Evolutionary conservation across 1,139 yeast genomes (phyloP).

Genomic region (Geotrichum histeridarum): DNA sequence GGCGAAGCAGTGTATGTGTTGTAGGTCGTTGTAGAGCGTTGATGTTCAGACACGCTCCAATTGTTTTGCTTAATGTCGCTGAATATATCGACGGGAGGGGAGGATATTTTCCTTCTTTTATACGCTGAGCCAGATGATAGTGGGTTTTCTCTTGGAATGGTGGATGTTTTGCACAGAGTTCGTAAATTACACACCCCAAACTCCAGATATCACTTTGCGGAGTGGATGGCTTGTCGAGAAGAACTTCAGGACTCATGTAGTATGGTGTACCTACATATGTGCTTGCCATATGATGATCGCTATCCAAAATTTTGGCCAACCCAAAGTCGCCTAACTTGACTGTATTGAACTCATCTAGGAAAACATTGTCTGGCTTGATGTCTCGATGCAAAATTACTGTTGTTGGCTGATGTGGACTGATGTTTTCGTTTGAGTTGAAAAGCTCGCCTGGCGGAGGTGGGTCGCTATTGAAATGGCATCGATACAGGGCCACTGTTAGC

Average conservation of each 20-base stretch:
- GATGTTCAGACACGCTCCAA: constrained; percentile 74
- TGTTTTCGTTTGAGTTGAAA: constrained; percentile 35
- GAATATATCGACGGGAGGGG: constrained; percentile 72
- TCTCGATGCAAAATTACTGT: constrained; percentile 71
- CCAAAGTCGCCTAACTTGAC: constrained; percentile 65
- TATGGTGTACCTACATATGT: constrained; percentile 80
- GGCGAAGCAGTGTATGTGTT: constrained; percentile 67
- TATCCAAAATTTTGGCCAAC: constrained; percentile 63
- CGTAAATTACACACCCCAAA: constrained; percentile 84
- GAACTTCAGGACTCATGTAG: constrained; percentile 85
- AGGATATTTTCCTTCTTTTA: constrained; percentile 66
- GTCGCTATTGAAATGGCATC: constrained; percentile 87
- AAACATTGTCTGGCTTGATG: constrained; percentile 86
- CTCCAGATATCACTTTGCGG: constrained; percentile 72
- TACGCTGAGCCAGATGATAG: constrained; percentile 71
- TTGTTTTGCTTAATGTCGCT: constrained; percentile 60
- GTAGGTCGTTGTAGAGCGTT: constrained; percentile 71
- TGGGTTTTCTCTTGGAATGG: constrained; percentile 95
- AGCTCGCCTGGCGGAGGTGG: constrained; percentile 59
- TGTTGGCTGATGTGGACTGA: constrained; percentile 32
- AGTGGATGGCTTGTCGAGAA: constrained; percentile 70
- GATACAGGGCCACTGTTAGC: constrained; percentile 72
- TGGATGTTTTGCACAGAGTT: constrained; percentile 79
- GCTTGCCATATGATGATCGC: constrained; percentile 67
- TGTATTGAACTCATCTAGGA: constrained; percentile 53